These are phyloP conservation scores for Lasiosphaeria miniovina DNA, from an alignment of 495 filamentous ascomycete genomes.

Conservation along the genomic window DNA sequence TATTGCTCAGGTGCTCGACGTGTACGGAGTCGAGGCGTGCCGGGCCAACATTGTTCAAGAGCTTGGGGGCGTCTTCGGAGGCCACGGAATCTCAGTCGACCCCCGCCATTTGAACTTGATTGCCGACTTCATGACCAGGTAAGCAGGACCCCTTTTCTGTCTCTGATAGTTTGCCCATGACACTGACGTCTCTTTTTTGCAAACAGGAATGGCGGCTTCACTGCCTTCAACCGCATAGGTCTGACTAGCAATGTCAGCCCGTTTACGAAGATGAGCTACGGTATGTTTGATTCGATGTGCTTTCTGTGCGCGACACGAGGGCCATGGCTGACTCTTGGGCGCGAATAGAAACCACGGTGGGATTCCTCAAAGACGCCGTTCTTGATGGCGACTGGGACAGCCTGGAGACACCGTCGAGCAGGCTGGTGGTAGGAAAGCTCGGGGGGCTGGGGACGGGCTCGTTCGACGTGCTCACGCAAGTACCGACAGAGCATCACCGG, in stretches of 20 bases:
- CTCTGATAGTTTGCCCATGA: not conserved
- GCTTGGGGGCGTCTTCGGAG: constrained; percentile 79
- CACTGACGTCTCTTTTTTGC: not conserved
- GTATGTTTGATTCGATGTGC: constrained; percentile 13
- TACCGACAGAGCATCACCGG: constrained; percentile 37
- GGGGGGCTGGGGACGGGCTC: constrained; percentile 83
- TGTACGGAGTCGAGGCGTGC: constrained; percentile 92
- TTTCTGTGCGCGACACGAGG: not conserved
- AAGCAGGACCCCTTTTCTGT: not conserved
- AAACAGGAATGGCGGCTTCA: constrained; percentile 70
- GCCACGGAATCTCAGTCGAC: constrained; percentile 93
- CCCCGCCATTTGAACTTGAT: constrained; percentile 91
- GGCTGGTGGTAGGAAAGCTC: constrained; percentile 82
- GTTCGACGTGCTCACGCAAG: constrained; percentile 73
- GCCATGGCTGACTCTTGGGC: constrained; percentile 6
- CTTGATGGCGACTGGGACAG: constrained; percentile 87
- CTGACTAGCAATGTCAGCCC: constrained; percentile 78
- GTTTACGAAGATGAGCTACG: constrained; percentile 97
- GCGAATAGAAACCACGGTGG: constrained; percentile 72
- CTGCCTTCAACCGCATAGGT: constrained; percentile 86
- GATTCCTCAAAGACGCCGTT: constrained; percentile 88
- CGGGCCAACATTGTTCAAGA: constrained; percentile 83
- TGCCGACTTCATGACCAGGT: constrained; percentile 87
- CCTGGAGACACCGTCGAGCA: constrained; percentile 76
- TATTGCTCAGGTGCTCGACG: constrained; percentile 73